Conservation (phyloP, 1,139 yeast genomes). For the Groenewaldozyma sp. region DNA sequence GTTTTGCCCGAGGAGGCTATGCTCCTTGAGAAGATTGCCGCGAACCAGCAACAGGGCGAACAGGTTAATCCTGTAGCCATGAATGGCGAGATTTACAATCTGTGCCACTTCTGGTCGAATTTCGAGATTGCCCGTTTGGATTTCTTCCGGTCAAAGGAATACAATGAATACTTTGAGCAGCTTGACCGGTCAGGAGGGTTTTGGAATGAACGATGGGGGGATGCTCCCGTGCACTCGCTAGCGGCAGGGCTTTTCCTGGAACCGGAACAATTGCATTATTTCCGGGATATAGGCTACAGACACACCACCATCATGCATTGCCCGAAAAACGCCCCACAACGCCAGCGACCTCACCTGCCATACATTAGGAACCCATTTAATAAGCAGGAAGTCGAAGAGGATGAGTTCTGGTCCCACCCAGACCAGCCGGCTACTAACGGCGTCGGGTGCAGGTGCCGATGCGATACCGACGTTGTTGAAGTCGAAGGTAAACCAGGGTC, state of each 20-base stretch:
- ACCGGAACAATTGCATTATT: constrained; percentile 67
- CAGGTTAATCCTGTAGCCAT: constrained; percentile 31
- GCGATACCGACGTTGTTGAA: constrained; percentile 49
- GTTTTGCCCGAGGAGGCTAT: constrained; percentile 16
- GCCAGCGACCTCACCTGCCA: constrained; percentile 26
- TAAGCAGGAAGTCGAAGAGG: constrained; percentile 22
- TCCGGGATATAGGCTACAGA: constrained; percentile 80
- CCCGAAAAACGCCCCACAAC: constrained; percentile 52
- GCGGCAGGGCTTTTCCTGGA: constrained; percentile 69
- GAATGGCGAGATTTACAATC: constrained; percentile 59
- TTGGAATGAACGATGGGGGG: constrained; percentile 89
- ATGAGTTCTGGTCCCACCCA: constrained; percentile 36
- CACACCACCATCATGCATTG: constrained; percentile 78
- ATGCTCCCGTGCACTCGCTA: constrained; percentile 84
- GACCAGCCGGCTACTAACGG: constrained; percentile 47
- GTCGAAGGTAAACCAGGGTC: constrained; percentile 47
- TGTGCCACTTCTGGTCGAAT: constrained; percentile 91
- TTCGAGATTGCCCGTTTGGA: constrained; percentile 82
- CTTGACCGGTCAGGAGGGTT: constrained; percentile 72
- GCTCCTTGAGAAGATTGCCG: constrained; percentile 11
- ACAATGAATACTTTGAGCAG: constrained; percentile 54
- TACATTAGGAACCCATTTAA: constrained; percentile 24
- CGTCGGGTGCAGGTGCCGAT: constrained; percentile 78
- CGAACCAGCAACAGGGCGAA: constrained; percentile 9
- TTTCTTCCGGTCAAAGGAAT: constrained; percentile 54